Evolutionary conservation across 2,329 filamentous ascomycete genomes (phyloP).

Genomic region (Botrytis porri): DNA sequence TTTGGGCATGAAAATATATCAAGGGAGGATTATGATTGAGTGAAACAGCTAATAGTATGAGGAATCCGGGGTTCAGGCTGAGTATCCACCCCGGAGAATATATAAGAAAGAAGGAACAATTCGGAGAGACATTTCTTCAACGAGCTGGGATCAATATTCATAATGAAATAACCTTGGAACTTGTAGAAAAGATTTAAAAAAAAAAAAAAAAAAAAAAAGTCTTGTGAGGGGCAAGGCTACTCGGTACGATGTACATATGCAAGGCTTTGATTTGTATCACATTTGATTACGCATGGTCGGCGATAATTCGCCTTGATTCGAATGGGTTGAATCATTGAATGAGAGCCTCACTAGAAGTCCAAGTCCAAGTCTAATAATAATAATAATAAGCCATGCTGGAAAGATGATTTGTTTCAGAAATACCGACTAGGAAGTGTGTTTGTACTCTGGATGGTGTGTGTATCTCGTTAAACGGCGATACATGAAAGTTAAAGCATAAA

Average conservation of each 20-base stretch:
- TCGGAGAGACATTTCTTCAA: neutral
- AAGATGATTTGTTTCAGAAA: neutral
- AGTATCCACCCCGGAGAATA: neutral
- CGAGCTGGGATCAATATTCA: neutral
- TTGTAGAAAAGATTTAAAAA: neutral
- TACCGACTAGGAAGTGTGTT: neutral
- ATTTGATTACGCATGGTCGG: slow-evolving; percentile 9
- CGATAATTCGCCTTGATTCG: slow-evolving; percentile 5
- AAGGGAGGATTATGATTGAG: neutral
- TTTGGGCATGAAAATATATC: slow-evolving; percentile 13
- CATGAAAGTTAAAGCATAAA: neutral
- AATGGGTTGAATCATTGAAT: neutral
- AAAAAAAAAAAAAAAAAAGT: too few relatives aligned
- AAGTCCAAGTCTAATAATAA: too few relatives aligned
- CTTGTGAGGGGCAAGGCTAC: slow-evolving; percentile 8
- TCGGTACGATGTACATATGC: slow-evolving; percentile 1
- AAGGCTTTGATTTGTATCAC: slow-evolving; percentile 2
- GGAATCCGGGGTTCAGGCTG: neutral
- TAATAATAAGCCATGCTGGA: slow-evolving; percentile 6
- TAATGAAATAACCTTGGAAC: neutral
- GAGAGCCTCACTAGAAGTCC: slow-evolving; percentile 8
- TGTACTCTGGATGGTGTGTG: neutral
- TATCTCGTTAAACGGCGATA: neutral
- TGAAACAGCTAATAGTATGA: neutral
- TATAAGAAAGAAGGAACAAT: neutral